Base-by-base conservation (phyloP, 139 green algal species). In the Haematococcus lacustris region DNA sequence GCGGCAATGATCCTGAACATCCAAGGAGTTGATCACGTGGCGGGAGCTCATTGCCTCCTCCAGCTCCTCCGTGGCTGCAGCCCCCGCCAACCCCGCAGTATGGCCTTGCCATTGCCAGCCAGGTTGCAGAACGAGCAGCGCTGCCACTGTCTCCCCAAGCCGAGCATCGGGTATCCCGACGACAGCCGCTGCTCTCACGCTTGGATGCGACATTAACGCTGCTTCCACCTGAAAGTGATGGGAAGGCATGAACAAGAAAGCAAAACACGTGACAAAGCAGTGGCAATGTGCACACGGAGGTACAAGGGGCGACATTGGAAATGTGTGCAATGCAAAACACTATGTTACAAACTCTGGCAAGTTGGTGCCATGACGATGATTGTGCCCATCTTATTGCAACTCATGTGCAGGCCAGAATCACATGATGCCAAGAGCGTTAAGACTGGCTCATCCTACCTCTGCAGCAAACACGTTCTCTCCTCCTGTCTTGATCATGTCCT, bases 401-500 rank as follows among this genome's bases (percentile, higher is more conserved):
- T 13, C 13, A 57, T 21, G 9, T 70, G 90, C 87, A 53, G 13
- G 47, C 21, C 21, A 13, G 13, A 21, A 13, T 57, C 13, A 57
- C 21, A 21, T 13, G 13, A 21, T 57, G 47, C 47, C n/a, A n/a
- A n/a, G 21, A 57, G 21, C 21, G 47, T 28, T 28, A 13, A 32
- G 70, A 91, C 87, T 41, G 92, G 85, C 66, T 91, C 33, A 39
- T 35, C 38, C 28, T 32, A 67, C 70, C 71, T 90, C 89, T n/a
- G 77, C 67, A 0, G 93, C 89, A 40, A 90, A 74, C 47, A 98
- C 92, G 43, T 95, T 96, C 73, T 98, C 93, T 4, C 93, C 88
- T 5, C 93, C 93, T 17, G 68, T 89, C 84, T 94, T 94, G 38
- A 98, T 88, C 77, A 93, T 86, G 73, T 98, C 93, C 71, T 96